These are phyloP conservation scores for Penicillium sclerotigenum DNA, from an alignment of 2,329 filamentous ascomycete species.

Conservation along the genomic window DNA sequence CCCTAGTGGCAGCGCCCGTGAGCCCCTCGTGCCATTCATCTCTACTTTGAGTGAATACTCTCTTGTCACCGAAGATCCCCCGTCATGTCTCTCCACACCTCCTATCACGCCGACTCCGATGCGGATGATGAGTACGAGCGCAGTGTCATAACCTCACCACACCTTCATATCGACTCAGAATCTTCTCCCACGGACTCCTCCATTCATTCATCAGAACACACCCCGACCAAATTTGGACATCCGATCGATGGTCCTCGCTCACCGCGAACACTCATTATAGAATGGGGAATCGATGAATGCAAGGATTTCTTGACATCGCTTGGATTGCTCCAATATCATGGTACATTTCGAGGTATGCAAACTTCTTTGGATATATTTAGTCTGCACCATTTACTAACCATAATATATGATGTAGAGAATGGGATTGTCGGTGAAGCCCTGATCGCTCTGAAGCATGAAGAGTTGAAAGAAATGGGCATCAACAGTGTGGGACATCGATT, in stretches of 20 bases:
- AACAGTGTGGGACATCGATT: constrained; percentile 88
- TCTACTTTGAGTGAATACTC: background rate
- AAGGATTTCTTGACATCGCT: constrained; percentile 82
- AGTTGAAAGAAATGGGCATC: constrained; percentile 93
- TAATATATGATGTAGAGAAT: constrained; percentile 65
- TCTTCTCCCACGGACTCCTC: constrained; percentile 56
- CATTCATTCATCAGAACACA: constrained; percentile 59
- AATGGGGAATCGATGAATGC: constrained; percentile 76
- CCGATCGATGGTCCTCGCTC: constrained; percentile 51
- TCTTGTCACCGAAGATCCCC: background rate
- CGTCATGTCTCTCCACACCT: constrained; percentile 44
- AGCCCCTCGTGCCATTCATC: background rate
- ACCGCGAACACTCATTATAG: constrained; percentile 55
- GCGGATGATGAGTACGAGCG: constrained; percentile 66
- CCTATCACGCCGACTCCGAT: constrained; percentile 62
- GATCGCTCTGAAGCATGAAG: constrained; percentile 82
- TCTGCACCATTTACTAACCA: background rate
- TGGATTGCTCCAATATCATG: constrained; percentile 77
- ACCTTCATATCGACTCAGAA: constrained; percentile 56
- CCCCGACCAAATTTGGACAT: constrained; percentile 59
- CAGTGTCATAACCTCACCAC: constrained; percentile 57
- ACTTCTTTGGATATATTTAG: background rate
- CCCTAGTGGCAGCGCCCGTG: constrained; percentile 6
- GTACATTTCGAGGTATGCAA: constrained; percentile 73
- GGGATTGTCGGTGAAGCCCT: constrained; percentile 90